Evolutionary conservation across 257 asterid genomes (phyloP), one percentile per base, ranked within the genome.

Genomic region (Verbascum thapsus): DNA sequence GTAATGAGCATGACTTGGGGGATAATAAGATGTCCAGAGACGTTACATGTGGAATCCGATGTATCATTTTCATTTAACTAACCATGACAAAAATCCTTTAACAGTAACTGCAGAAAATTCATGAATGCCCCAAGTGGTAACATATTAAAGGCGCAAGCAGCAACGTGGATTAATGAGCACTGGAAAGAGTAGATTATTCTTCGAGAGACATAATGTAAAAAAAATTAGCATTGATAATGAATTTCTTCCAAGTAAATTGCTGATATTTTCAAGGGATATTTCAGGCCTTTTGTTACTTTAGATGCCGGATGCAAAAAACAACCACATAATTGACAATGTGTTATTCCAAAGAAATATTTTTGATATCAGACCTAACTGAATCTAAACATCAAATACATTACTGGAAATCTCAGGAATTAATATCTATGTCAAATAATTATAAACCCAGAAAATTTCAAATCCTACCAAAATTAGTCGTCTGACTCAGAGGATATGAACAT

Each of bases 391-490:
- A 8, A 54, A 39, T 51, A 45, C 50, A 62, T 53, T 57, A 53
- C 37, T 8, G 15, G 39, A 56, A 58, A 23, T 41, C 30, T 38
- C 45, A 39, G 54, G 65, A 13, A n/a, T n/a, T n/a, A n/a, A n/a
- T n/a, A n/a, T n/a, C n/a, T n/a, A n/a, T n/a, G n/a, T n/a, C n/a
- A n/a, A n/a, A n/a, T n/a, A n/a, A n/a, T n/a, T 56, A 26, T 44
- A 34, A 38, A 47, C 32, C 16, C 58, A 70, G 58, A 48, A 35
- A 63, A 40, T 45, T 34, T 50, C 61, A 57, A 64, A 66, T 45
- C 71, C 69, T 66, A 54, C 42, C 51, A 65, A 50, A n/a, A 50
- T 19, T 43, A 49, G 57, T 32, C 44, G 39, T 60, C 63, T 34
- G 49, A 59, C 32, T 57, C 72, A 16, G 22, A 56, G 23, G 60